These are phyloP conservation scores for Calendula officinalis DNA, from an alignment of 129 eudicot genomes.

Conservation along the genomic window DNA sequence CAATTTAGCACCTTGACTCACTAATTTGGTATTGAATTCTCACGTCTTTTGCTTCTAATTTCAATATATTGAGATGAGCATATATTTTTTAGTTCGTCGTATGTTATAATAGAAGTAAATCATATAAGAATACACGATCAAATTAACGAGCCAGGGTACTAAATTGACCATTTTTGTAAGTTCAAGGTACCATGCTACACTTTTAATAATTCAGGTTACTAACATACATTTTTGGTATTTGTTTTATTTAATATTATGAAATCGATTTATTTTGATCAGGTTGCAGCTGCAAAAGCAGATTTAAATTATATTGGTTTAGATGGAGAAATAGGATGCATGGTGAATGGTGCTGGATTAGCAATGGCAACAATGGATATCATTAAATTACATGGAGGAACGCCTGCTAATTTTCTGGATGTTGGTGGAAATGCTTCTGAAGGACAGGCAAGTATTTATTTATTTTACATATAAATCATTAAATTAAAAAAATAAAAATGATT, in stretches of 20 bases:
- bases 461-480: too few relatives aligned
- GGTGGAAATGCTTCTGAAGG: slow-evolving; percentile 98
- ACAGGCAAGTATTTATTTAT: slow-evolving; percentile 49
- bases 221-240: neutral
- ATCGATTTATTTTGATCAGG: slow-evolving; percentile 38
- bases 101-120: too few relatives aligned
- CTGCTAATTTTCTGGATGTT: slow-evolving; percentile 99
- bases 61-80: too few relatives aligned
- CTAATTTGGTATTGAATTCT: too few relatives aligned
- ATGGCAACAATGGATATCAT: slow-evolving; percentile 99
- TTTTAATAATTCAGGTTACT: too few relatives aligned
- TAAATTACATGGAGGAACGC: slow-evolving; percentile 95
- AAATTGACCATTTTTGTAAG: neutral
- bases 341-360: slow-evolving; percentile 98
- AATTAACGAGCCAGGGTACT: neutral
- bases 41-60: too few relatives aligned
- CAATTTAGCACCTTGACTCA: too few relatives aligned
- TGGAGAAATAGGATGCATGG: slow-evolving; percentile 99
- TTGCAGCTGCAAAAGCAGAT: slow-evolving; percentile 96
- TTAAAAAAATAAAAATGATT: too few relatives aligned
- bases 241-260: neutral
- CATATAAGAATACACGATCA: too few relatives aligned
- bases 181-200: too few relatives aligned
- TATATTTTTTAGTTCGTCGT: too few relatives aligned
- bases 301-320: slow-evolving; percentile 93